Conservation (phyloP, 2,329 filamentous ascomycete genomes). For the Colletotrichum cuscutae region DNA sequence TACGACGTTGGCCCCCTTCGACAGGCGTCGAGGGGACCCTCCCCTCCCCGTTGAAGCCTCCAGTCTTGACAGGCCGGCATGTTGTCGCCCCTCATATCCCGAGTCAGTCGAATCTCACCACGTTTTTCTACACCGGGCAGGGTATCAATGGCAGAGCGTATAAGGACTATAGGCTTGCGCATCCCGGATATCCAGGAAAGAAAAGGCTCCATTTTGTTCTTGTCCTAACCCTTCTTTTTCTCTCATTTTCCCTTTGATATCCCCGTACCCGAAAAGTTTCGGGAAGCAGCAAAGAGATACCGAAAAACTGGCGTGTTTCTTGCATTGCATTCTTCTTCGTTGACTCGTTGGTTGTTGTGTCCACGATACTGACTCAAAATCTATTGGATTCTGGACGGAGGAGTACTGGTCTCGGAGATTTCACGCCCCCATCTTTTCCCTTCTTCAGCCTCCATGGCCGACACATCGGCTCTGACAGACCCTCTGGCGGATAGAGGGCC, state of each 20-base stretch:
- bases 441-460: conserved; percentile 17
- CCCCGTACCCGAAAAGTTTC: neutral
- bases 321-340: neutral
- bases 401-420: neutral
- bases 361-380: neutral
- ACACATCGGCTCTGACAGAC: conserved; percentile 6
- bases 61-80: neutral
- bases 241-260: neutral
- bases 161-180: conserved; percentile 12
- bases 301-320: neutral
- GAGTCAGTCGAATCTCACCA: conserved; percentile 8
- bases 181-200: neutral
- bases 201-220: neutral
- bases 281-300: neutral
- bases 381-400: neutral
- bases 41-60: conserved; percentile 2
- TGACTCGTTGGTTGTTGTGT: neutral
- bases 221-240: neutral
- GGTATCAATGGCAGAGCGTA: neutral
- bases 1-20: conserved; percentile 8
- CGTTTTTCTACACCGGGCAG: neutral
- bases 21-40: neutral
- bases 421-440: neutral
- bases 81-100: conserved; percentile 6
- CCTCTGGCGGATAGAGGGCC: conserved; percentile 27